Evolutionary conservation across 768 basidiomycete genomes (phyloP), one percentile per base, ranked within the genome.

Genomic region (Tubosaeta brunneosetosa): DNA sequence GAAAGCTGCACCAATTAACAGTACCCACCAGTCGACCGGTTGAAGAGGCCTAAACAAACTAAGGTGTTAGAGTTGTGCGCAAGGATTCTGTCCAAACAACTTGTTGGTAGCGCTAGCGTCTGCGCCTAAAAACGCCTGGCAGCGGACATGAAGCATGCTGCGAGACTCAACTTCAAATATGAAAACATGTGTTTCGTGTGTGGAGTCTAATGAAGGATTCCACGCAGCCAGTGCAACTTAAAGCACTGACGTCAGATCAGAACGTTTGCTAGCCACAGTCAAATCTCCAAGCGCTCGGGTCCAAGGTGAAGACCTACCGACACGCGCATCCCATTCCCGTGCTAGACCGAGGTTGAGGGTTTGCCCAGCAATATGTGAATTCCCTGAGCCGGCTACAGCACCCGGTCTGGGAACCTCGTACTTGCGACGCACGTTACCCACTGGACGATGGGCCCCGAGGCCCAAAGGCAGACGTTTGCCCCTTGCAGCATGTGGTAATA

Each of bases 291-390:
- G 50, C 45, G 50, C 43, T 10, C 7, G 17, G 26, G n/a, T 10
- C 7, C n/a, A 16, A 22, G 47, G 55, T 22, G 22, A 22, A 22
- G 22, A 22, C 63, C 57, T 63, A 53, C 33, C 34, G 16, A 26
- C 60, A 56, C 48, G 62, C 31, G 47, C 52, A n/a, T n/a, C n/a
- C n/a, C 32, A 17, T 48, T 43, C 62, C 31, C 38, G 49, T 41
- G 44, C 19, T 41, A 6, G 48, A 19, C 19, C 3, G 44, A 22
- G 55, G 53, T 53, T 29, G 19, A 54, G 58, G 57, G 57, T 45
- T 11, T 40, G n/a, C 26, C 26, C 5, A 8, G 3, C 22, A 22
- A 22, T 22, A 22, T 22, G 22, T 22, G 22, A 22, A 22, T 22
- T 22, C 22, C 22, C 22, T 3, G 22, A 22, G 22, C 22, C 22